Base-by-base conservation (phyloP, 768 basidiomycete species). In the Mycena venus region DNA sequence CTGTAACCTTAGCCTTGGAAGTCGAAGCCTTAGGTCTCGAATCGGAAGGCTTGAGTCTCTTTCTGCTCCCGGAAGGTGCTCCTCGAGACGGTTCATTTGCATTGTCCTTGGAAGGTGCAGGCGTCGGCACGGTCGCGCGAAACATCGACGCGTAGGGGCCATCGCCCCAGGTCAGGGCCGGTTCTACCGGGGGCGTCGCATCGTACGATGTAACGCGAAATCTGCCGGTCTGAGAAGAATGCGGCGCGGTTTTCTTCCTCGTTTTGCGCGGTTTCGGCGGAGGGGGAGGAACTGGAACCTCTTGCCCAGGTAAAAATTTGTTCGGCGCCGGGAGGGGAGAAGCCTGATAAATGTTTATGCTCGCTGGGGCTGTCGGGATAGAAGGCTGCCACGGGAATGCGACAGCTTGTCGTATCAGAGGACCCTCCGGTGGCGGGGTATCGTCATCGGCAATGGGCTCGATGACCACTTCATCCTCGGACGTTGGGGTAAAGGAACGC, bases 391-490 rank as follows among this genome's bases (percentile, higher is more conserved):
- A 86, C 56, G 85, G 80, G 77, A 92, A 92, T 25, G 84, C 92
- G 44, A 93, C 82, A n/a, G 90, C 85, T 78, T 91, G 88, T 59
- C 92, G 88, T 75, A 93, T 87, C 32, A 93, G 79, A 42, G 92
- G 92, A 8, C 84, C 83, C 25, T 83, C 73, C 53, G 88, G 88
- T 49, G 88, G 88, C 71, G 90, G 88, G 14, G 88, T 86, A 72
- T 89, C 87, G 74, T 87, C 86, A 62, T 86, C 82, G 47, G 81
- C 84, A 29, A 84, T 79, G 11, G 83, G 81, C 69, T 86, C 85
- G 38, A 86, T 76, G 61, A 82, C 85, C 40, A 83, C 75, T 72
- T 86, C 90, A 76, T 90, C 90, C 65, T 91, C 90, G 15, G 87
- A 89, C 42, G 83, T 78, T 31, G 91, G 91, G 7, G 89, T 86